Conservation (phyloP, 805 yeast species). For the Yamadazyma olivae region DNA sequence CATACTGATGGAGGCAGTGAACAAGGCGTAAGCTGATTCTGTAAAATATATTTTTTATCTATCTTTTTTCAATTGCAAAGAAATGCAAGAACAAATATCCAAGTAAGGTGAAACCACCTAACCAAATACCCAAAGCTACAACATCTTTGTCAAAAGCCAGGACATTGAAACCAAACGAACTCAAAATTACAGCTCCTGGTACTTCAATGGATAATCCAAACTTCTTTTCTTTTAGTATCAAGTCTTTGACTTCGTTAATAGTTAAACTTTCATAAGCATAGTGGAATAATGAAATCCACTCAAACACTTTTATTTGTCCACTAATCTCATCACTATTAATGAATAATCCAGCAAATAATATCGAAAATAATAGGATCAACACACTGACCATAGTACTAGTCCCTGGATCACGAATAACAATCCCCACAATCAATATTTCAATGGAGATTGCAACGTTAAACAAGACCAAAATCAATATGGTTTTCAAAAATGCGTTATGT, state of each 20-base stretch:
- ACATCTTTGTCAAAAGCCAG: constrained; percentile 71
- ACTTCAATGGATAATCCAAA: constrained; percentile 93
- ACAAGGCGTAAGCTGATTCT: no score
- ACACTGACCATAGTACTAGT: constrained; percentile 90
- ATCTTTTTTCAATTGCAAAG: constrained; percentile 74
- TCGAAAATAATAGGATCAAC: constrained; percentile 74
- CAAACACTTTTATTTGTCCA: constrained; percentile 64
- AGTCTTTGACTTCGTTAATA: constrained; percentile 87
- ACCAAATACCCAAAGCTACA: constrained; percentile 54
- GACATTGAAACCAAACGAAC: constrained; percentile 92
- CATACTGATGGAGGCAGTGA: no score
- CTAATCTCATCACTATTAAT: constrained; percentile 67
- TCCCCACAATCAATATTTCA: constrained; percentile 84
- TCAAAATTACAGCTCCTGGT: constrained; percentile 95
- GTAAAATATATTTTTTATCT: no score
- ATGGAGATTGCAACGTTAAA: constrained; percentile 86
- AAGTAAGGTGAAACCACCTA: constrained; percentile 52
- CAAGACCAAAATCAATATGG: constrained; percentile 65
- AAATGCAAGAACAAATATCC: constrained; percentile 77
- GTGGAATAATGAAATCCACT: constrained; percentile 87
- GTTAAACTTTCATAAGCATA: constrained; percentile 92
- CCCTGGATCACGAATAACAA: constrained; percentile 82
- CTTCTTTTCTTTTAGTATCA: constrained; percentile 81
- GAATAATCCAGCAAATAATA: constrained; percentile 91
- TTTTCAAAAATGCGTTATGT: constrained; percentile 67